phyloP scores from a whole-genome alignment of 768 basidiomycete genomes.

The Hortiboletus campestris region DNA sequence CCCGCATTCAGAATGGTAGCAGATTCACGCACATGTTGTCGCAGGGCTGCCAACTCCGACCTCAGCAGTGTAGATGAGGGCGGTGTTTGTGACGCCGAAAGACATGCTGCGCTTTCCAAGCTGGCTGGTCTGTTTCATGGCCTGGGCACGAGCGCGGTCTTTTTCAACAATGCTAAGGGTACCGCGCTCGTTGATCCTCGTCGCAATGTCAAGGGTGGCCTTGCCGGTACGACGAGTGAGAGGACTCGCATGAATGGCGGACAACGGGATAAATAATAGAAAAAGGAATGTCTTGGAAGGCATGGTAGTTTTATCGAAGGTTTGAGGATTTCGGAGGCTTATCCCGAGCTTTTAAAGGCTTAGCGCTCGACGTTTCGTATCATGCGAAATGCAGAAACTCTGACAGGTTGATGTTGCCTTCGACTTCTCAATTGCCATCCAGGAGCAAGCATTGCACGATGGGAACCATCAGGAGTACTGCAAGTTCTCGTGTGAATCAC shows the following conservation, averaged over 20 bases:
- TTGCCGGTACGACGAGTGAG: slow-evolving; percentile 3
- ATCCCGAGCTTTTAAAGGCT: not conserved
- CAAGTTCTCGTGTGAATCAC: not conserved
- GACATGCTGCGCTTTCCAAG: slow-evolving; percentile 7
- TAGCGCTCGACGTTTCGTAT: not conserved
- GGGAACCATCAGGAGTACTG: not conserved
- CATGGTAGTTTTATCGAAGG: not conserved
- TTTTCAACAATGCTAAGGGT: slow-evolving; percentile 8
- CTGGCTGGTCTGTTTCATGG: not conserved
- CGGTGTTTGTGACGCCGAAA: slow-evolving; percentile 17
- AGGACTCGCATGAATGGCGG: slow-evolving; percentile 14
- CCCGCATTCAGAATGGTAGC: not conserved
- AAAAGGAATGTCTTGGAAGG: slow-evolving; percentile 5
- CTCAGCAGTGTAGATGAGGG: slow-evolving; percentile 26
- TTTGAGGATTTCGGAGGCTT: no score
- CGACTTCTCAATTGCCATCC: not conserved
- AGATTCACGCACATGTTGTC: slow-evolving; percentile 22
- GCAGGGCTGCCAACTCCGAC: slow-evolving; percentile 28
- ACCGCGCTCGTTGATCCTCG: slow-evolving; percentile 11
- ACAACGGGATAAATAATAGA: slow-evolving; percentile 11
- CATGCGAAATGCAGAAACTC: no score
- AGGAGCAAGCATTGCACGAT: not conserved
- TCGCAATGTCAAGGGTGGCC: slow-evolving; percentile 11
- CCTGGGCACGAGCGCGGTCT: slow-evolving; percentile 22
- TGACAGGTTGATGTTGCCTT: not conserved